These are phyloP conservation scores for Talaromyces rugulosus DNA, from an alignment of 2,329 filamentous ascomycete genomes.

Conservation along the genomic window DNA sequence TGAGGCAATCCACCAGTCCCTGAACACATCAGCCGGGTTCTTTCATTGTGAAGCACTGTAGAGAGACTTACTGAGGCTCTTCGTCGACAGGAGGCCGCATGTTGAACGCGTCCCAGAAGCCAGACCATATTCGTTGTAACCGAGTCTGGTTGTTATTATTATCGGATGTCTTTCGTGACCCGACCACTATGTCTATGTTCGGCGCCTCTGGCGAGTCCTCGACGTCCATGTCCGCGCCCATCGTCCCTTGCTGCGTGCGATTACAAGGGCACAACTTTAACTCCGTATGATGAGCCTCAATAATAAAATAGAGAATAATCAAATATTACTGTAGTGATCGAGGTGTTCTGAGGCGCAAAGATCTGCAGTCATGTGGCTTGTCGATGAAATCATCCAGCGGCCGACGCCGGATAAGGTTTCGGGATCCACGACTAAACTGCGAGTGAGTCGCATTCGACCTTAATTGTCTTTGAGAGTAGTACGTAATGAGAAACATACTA, in stretches of 20 bases:
- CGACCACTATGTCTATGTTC: background rate
- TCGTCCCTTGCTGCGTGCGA: background rate
- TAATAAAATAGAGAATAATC: background rate
- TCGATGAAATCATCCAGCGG: background rate
- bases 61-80: background rate
- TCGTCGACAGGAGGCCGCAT: background rate
- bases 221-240: background rate
- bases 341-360: background rate
- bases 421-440: no score
- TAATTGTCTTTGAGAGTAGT: background rate
- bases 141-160: background rate
- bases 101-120: background rate
- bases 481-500: background rate
- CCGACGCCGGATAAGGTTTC: background rate
- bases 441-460: background rate
- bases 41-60: background rate
- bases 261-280: background rate
- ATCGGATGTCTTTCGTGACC: background rate
- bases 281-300: background rate
- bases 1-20: constrained; percentile 49
- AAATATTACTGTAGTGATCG: background rate
- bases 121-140: background rate
- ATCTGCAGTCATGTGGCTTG: background rate
- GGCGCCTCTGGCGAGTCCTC: background rate
- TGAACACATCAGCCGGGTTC: constrained; percentile 3